Base-by-base conservation (phyloP, 441 rosid species). In the Arabidopsis lyrata region DNA sequence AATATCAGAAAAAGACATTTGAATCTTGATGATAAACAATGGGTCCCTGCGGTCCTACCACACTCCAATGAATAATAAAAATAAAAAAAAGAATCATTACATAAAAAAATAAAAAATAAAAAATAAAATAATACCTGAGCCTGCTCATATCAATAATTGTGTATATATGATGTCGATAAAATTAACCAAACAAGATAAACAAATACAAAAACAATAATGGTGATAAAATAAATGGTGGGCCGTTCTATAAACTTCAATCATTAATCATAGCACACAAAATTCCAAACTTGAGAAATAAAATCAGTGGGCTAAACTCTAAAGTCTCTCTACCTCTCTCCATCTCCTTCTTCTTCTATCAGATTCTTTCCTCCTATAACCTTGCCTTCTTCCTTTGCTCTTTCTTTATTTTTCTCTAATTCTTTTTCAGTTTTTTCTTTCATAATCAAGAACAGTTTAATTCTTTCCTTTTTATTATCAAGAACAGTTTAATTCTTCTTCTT, bases 121-220 rank as follows among this genome's bases (percentile, higher is more conserved):
- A 58, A 58, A 55, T n/a, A 15, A 44, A 73, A 45, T 22, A 59
- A 53, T 39, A 50, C 53, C 57, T 63, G 65, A 57, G 80, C 80
- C 80, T 70, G 80, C 72, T 76, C 63, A 76, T 64, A 57, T 58
- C 80, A 77, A 70, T 77, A 64, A 76, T 76, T 60, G 53, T 53
- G 70, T 52, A 14, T 35, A 59, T 32, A n/a, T 58, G n/a, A 68
- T 61, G 61, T 62, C 42, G 38, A 76, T 63, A 0, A 75, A 60
- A 67, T 57, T 50, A 75, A 66, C 34, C 64, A 61, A 61, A 62
- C 3, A 70, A 70, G n/a, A 75, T 35, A 47, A 63, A 76, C 6
- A 63, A 54, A 34, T 14, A 66, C 42, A 32, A 59, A 39, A 47
- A 41, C 0, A 62, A 72, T 52, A 58, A 31, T 64, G 27, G 27